These are phyloP conservation scores for Fistulina hepatica DNA, from an alignment of 1,284 basidiomycete species.

Conservation along the genomic window DNA sequence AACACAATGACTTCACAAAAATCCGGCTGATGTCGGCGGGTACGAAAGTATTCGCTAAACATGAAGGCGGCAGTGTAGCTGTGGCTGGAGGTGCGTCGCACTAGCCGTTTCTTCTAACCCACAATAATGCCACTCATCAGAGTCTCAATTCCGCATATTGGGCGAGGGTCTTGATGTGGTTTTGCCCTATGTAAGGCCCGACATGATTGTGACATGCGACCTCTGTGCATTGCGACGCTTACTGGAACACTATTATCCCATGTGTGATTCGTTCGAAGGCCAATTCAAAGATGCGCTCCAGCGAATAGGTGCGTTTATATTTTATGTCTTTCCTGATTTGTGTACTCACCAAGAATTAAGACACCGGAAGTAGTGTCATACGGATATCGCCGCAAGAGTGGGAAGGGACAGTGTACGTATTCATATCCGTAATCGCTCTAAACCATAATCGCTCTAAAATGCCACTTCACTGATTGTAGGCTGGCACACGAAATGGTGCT, in stretches of 20 bases:
- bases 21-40: slow-evolving; percentile 87
- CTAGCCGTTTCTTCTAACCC: not conserved
- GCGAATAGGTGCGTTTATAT: slow-evolving; percentile 33
- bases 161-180: slow-evolving; percentile 80
- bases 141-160: slow-evolving; percentile 67
- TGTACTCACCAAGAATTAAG: slow-evolving; percentile 24
- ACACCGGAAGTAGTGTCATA: slow-evolving; percentile 63
- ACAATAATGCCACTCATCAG: slow-evolving; percentile 12
- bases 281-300: slow-evolving; percentile 44
- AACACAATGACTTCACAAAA: slow-evolving; percentile 76
- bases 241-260: slow-evolving; percentile 69
- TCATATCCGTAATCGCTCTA: not conserved
- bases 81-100: not conserved
- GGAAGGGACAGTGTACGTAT: slow-evolving; percentile 43
- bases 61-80: slow-evolving; percentile 44
- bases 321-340: slow-evolving; percentile 2
- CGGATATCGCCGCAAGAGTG: slow-evolving; percentile 48
- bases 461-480: too few relatives aligned
- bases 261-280: slow-evolving; percentile 51
- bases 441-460: slow-evolving; percentile 7
- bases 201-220: slow-evolving; percentile 51
- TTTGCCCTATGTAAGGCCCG: slow-evolving; percentile 64
- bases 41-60: slow-evolving; percentile 73
- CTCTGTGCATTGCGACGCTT: slow-evolving; percentile 55
- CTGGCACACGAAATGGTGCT: slow-evolving; percentile 67